Evolutionary conservation across 164 flowering plant genomes (phyloP).

Genomic region (Vitis rupestris): DNA sequence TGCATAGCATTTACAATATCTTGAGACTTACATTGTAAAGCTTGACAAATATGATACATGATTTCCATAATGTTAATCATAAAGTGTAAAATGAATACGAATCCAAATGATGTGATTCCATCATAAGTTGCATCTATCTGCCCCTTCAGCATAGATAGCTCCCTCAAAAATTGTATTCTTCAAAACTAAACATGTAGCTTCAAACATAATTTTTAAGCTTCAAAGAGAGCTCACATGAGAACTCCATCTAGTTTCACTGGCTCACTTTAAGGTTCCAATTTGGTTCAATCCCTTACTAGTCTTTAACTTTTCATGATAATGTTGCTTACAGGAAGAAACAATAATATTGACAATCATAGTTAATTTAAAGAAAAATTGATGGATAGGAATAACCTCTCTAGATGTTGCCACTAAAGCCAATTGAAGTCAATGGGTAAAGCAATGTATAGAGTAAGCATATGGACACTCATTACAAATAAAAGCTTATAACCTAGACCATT

Average conservation of each 20-base stretch:
- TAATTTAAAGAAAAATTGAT: constrained; percentile 6
- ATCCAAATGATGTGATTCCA: neutral
- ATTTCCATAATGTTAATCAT: constrained; percentile 1
- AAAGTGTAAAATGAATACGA: neutral
- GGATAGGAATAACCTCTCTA: neutral
- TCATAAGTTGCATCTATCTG: neutral
- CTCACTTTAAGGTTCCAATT: constrained; percentile 13
- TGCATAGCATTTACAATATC: too few relatives aligned
- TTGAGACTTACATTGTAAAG: too few relatives aligned
- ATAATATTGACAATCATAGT: constrained; percentile 1
- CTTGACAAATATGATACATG: neutral
- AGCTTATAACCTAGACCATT: too few relatives aligned
- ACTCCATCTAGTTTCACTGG: constrained; percentile 14
- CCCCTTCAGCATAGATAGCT: neutral
- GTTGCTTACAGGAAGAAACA: neutral
- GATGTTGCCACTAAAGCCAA: constrained; percentile 10
- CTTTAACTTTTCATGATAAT: constrained; percentile 6
- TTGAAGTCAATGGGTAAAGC: neutral
- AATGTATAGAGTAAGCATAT: too few relatives aligned
- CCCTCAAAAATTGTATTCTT: too few relatives aligned
- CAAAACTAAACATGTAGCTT: neutral
- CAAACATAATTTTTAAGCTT: constrained; percentile 4
- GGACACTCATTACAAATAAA: too few relatives aligned
- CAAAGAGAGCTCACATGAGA: constrained; percentile 8
- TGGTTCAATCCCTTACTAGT: constrained; percentile 13